A percentile compares a stretch with the other conserved stretches of the same genome.
phyloP scores from a whole-genome alignment of 345 rosid genomes.

The Gynandropsis gynandra region DNA sequence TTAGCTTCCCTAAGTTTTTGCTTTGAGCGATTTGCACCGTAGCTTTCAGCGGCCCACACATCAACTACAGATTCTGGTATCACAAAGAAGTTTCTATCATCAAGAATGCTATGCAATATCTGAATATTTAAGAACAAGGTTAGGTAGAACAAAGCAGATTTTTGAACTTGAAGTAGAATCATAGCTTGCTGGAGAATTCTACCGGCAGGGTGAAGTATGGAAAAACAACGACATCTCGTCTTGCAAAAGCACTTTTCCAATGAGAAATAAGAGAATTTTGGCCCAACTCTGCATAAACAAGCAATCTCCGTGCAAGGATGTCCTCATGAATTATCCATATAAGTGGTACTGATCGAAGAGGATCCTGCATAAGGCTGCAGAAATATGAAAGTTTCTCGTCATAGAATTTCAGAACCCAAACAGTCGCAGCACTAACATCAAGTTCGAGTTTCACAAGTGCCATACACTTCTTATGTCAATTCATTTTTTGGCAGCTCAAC shows the following conservation, averaged over 20 bases:
- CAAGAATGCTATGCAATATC: conserved; percentile 91
- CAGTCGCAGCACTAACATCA: neutral
- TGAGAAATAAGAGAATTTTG: conserved; percentile 49
- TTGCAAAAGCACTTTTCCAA: conserved; percentile 72
- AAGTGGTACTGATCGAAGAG: conserved; percentile 79
- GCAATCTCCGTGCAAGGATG: conserved; percentile 67
- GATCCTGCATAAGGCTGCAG: conserved; percentile 99
- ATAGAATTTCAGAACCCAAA: conserved; percentile 26
- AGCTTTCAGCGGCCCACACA: conserved; percentile 88
- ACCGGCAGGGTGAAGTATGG: conserved; percentile 85
- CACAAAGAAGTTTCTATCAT: conserved; percentile 92
- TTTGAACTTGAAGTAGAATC: conserved; percentile 13
- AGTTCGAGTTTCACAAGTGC: no score
- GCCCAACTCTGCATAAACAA: conserved; percentile 55
- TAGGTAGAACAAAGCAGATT: conserved; percentile 27
- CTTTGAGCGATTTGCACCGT: conserved; percentile 47
- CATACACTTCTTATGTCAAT: no score
- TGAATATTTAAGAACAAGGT: conserved; percentile 36
- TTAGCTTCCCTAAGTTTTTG: conserved; percentile 49
- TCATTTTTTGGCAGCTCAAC: no score
- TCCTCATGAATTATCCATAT: conserved; percentile 95
- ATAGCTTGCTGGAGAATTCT: conserved; percentile 23
- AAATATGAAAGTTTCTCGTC: conserved; percentile 51
- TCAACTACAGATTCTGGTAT: conserved; percentile 87
- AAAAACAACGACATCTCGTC: conserved; percentile 73